These are phyloP conservation scores for Nyssa sinensis DNA, from an alignment of 148 eudicot genomes.

Conservation along the genomic window DNA sequence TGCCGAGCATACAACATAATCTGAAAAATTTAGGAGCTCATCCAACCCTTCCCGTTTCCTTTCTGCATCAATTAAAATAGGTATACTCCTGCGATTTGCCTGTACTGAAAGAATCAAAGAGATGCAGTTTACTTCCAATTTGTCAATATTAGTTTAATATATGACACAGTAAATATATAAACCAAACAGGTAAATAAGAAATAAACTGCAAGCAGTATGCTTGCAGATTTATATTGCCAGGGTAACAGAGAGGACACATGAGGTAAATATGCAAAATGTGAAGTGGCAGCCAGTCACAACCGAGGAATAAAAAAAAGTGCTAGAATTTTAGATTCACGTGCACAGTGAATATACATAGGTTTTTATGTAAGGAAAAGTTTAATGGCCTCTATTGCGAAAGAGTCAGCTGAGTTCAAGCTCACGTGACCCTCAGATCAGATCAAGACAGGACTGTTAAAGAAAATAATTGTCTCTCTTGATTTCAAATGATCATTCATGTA, in stretches of 20 bases:
- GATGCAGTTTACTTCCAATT: conserved; percentile 21
- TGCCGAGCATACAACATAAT: conserved; percentile 78
- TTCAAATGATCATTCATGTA: too few relatives aligned
- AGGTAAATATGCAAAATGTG: background rate
- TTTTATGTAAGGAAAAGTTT: background rate
- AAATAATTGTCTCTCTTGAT: too few relatives aligned
- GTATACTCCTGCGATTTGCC: conserved; percentile 72
- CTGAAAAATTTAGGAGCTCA: conserved; percentile 63
- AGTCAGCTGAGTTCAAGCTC: background rate
- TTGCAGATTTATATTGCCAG: background rate
- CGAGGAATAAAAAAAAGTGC: background rate
- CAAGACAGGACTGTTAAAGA: too few relatives aligned
- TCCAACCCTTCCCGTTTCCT: conserved; percentile 77
- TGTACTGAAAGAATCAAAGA: conserved; percentile 59
- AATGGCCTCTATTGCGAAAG: background rate
- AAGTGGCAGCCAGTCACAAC: background rate
- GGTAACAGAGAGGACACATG: background rate
- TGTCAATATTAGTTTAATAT: background rate
- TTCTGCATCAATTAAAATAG: conserved; percentile 92
- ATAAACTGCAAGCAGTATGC: background rate
- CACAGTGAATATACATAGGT: background rate
- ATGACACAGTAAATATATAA: background rate
- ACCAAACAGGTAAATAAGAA: background rate
- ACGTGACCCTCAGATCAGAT: too few relatives aligned
- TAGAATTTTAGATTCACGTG: too few relatives aligned